phyloP scores from a whole-genome alignment of 345 rosid genomes.

The Boechera divaricarpa region DNA sequence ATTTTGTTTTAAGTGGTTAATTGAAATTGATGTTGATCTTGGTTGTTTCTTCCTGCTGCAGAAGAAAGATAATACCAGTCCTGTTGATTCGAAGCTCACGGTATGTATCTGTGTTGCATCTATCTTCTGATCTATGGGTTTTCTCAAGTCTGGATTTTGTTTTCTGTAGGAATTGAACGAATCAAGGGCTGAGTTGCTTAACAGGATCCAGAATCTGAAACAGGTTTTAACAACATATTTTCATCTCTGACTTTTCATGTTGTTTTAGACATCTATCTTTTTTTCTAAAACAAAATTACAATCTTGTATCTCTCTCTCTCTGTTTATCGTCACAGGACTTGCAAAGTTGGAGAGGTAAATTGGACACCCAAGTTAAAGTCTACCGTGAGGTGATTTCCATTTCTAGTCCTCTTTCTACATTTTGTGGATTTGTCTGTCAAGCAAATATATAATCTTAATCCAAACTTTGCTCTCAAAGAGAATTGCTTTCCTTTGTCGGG shows the following conservation, averaged over 20 bases:
- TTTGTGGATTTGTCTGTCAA: neutral
- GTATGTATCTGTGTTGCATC: constrained; percentile 44
- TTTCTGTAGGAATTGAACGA: constrained; percentile 73
- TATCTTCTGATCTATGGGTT: neutral
- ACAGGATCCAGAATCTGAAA: constrained; percentile 82
- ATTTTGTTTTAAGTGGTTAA: neutral
- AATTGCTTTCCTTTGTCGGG: neutral
- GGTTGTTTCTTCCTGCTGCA: constrained; percentile 46
- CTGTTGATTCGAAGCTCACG: constrained; percentile 66
- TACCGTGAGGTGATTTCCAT: constrained; percentile 69
- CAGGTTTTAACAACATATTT: constrained; percentile 51
- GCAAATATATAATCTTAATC: neutral
- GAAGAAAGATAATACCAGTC: constrained; percentile 73
- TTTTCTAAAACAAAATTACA: too few relatives aligned
- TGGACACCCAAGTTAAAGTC: constrained; percentile 88
- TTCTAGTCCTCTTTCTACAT: neutral
- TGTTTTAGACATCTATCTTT: constrained; percentile 19
- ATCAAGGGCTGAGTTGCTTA: constrained; percentile 83
- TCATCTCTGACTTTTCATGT: neutral
- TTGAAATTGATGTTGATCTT: constrained; percentile 14
- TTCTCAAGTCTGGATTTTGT: neutral
- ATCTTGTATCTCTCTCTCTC: neutral
- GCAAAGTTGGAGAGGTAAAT: constrained; percentile 91
- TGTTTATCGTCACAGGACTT: constrained; percentile 64
- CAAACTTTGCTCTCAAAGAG: neutral